phyloP scores from a whole-genome alignment of 768 basidiomycete genomes.

The Hortiboletus campestris region DNA sequence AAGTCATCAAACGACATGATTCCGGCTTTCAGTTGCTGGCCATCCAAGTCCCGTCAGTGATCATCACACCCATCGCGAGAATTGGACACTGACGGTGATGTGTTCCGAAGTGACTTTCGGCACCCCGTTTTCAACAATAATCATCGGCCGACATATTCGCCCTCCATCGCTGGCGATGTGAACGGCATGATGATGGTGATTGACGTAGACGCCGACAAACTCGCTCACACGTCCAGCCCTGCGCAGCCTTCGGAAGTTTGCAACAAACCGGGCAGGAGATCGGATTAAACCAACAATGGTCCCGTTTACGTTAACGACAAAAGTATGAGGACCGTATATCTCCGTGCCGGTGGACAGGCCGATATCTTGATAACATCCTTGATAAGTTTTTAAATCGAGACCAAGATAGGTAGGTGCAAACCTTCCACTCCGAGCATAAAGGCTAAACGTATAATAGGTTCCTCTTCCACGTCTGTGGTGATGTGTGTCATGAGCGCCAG shows the following conservation, averaged over 20 bases:
- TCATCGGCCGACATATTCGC: constrained; percentile 94
- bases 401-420: constrained; percentile 31
- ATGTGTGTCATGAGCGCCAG: constrained; percentile 99
- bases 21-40: constrained; percentile 76
- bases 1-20: constrained; percentile 90
- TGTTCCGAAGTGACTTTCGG: constrained; percentile 80
- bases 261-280: constrained; percentile 79
- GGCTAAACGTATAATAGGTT: constrained; percentile 83
- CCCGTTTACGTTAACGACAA: constrained; percentile 96
- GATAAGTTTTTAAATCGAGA: constrained; percentile 12
- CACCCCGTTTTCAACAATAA: constrained; percentile 85
- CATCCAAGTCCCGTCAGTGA: constrained; percentile 7
- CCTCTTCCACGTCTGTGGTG: constrained; percentile 97
- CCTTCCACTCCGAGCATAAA: constrained; percentile 99
- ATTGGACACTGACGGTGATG: constrained; percentile 51
- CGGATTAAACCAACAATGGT: constrained; percentile 92
- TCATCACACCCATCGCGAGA: background rate
- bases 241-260: constrained; percentile 88
- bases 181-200: constrained; percentile 91
- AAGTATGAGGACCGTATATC: constrained; percentile 90
- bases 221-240: constrained; percentile 91
- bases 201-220: constrained; percentile 95
- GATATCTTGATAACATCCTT: constrained; percentile 61
- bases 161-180: constrained; percentile 98
- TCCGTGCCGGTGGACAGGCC: constrained; percentile 89